Evolutionary conservation across 2,329 filamentous ascomycete species (phyloP), one percentile per base, ranked within the genome.

Genomic region (Fusarium sp.): DNA sequence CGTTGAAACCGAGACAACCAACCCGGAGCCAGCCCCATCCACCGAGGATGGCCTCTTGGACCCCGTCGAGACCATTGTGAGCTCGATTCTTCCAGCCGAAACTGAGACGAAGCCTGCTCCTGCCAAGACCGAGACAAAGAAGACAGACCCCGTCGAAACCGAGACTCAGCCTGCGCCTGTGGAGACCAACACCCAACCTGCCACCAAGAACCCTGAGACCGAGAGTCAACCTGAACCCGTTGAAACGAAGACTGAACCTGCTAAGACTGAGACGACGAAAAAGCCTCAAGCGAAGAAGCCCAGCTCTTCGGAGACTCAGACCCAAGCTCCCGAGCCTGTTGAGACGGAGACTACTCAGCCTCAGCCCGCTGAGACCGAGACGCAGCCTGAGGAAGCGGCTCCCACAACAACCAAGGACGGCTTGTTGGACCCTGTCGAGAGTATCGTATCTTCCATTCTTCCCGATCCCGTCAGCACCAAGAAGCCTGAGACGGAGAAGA

Each of bases 391-490:
- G 37, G 23, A 58, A 31, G n/a, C 59, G 4, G 41, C 51, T 1
- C 50, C 61, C 10, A 57, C 72, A 4, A 57, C 66, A 4, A 57
- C 66, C 2, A 62, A 67, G n/a, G 43, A 60, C 18, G 71, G 61
- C n/a, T 23, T 76, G 10, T 18, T 72, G n/a, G 68, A 73, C 13
- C 70, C 75, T 1, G 54, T 73, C 11, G 51, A 71, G 44, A 74
- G 63, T 30, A 44, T 72, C 28, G 13, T 74, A 7, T 68, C 53
- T 50, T 67, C 68, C 3, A 16, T 64, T 18, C 43, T 68, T 16
- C 60, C 71, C 8, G 61, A 59, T 5, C 48, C 71, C 4, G 59
- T 28, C 13, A 39, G 62, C 12, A 60, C 66, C 2, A 48, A 50
- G 2, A 40, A 48, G 11, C 53, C 70, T 8, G 41, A 65, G 51